phyloP scores from a whole-genome alignment of 179 eudicot genomes.

The Corrigiola litoralis region DNA sequence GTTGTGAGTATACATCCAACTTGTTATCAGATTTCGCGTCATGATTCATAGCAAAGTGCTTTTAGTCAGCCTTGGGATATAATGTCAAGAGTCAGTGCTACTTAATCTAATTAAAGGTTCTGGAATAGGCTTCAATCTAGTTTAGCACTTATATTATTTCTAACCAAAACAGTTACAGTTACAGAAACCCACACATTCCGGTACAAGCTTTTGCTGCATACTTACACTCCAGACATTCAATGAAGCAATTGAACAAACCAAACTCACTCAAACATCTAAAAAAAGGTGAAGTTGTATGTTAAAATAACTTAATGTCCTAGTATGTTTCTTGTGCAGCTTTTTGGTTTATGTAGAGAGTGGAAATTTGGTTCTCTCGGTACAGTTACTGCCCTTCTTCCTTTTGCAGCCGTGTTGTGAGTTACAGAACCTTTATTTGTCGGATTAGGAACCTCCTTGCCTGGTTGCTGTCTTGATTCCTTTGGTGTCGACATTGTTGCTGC shows the following conservation, averaged over 20 bases:
- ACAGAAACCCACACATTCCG: background rate
- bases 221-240: conserved; percentile 24
- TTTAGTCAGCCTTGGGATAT: too few relatives aligned
- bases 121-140: too few relatives aligned
- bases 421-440: conserved; percentile 20
- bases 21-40: too few relatives aligned
- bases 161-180: too few relatives aligned
- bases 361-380: conserved; percentile 51
- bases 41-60: too few relatives aligned
- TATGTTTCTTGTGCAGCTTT: conserved; percentile 32
- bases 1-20: too few relatives aligned
- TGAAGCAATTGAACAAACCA: conserved; percentile 28
- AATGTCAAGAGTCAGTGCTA: too few relatives aligned
- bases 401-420: conserved; percentile 22
- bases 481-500: conserved; percentile 20
- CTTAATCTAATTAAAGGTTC: too few relatives aligned
- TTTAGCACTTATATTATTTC: too few relatives aligned
- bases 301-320: background rate
- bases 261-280: background rate
- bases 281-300: background rate
- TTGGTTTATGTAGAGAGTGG: conserved; percentile 33
- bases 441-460: conserved; percentile 6
- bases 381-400: conserved; percentile 34
- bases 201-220: too few relatives aligned
- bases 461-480: conserved; percentile 18